Evolutionary conservation across 176 grass and related monocot species (phyloP).

Genomic region (Raddia guianensis): DNA sequence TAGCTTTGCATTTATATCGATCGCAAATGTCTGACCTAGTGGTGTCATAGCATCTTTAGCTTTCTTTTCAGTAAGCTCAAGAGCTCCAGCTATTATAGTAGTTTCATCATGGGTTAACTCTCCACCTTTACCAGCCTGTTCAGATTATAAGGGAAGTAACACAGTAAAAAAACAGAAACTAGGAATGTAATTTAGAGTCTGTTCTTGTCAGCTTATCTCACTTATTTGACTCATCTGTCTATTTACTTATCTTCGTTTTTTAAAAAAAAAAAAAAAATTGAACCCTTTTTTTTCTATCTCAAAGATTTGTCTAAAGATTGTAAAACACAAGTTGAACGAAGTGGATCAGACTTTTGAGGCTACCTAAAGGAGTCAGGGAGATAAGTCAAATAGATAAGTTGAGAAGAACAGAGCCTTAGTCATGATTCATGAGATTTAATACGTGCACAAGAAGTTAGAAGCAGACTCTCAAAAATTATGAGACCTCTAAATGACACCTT

Average conservation of each 20-base stretch:
- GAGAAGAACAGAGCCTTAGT: too few species aligned
- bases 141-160: constrained; percentile 20
- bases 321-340: too few species aligned
- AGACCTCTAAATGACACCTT: neutral
- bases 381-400: too few species aligned
- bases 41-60: constrained; percentile 87
- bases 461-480: neutral
- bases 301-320: too few species aligned
- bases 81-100: constrained; percentile 94
- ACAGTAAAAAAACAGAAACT: neutral
- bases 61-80: constrained; percentile 89
- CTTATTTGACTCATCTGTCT: too few species aligned
- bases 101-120: constrained; percentile 98
- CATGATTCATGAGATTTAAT: neutral
- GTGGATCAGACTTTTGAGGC: too few species aligned
- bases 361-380: too few species aligned
- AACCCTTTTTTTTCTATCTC: too few species aligned
- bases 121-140: constrained; percentile 94
- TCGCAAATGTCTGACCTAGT: constrained; percentile 73
- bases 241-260: neutral
- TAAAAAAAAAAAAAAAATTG: too few species aligned
- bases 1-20: constrained; percentile 90
- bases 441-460: neutral
- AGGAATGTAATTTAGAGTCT: neutral
- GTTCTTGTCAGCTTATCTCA: too few species aligned